These are phyloP conservation scores for Cryptosporidium baileyi DNA, from an alignment of 169 alveolate species.

Conservation along the genomic window DNA sequence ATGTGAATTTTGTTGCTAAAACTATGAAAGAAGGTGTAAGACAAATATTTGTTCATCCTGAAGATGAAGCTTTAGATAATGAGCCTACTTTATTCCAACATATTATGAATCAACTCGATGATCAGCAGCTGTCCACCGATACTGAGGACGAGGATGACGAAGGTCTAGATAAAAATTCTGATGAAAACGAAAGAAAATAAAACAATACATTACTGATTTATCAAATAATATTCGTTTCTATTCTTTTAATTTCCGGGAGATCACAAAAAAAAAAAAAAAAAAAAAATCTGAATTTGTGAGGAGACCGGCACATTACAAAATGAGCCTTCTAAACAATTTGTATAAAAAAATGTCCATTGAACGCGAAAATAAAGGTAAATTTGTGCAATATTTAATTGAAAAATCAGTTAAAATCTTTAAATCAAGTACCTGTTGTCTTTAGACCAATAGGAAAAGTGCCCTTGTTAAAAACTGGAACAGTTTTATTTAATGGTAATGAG, in stretches of 20 bases:
- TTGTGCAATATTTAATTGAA: neutral
- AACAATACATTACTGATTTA: neutral
- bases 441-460: conserved; percentile 29
- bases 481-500: neutral
- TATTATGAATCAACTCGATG: conserved; percentile 81
- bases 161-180: conserved; percentile 21
- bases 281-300: too few species aligned
- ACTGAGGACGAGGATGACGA: conserved; percentile 80
- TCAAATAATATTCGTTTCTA: too few species aligned
- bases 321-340: neutral
- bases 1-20: conserved; percentile 73
- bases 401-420: neutral
- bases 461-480: neutral
- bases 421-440: conserved; percentile 12
- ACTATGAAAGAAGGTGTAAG: conserved; percentile 74
- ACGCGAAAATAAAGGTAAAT: conserved; percentile 19
- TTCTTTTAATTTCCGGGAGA: neutral
- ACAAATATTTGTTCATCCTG: conserved; percentile 82
- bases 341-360: neutral
- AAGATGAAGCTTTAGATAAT: conserved; percentile 83
- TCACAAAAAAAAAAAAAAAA: neutral
- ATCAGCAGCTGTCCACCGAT: conserved; percentile 77
- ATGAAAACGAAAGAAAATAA: neutral
- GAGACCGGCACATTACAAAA: neutral
- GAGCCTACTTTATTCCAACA: conserved; percentile 84